Evolutionary conservation across 306 rosid species (phyloP).

Genomic region (Fragaria nilgerrensis): DNA sequence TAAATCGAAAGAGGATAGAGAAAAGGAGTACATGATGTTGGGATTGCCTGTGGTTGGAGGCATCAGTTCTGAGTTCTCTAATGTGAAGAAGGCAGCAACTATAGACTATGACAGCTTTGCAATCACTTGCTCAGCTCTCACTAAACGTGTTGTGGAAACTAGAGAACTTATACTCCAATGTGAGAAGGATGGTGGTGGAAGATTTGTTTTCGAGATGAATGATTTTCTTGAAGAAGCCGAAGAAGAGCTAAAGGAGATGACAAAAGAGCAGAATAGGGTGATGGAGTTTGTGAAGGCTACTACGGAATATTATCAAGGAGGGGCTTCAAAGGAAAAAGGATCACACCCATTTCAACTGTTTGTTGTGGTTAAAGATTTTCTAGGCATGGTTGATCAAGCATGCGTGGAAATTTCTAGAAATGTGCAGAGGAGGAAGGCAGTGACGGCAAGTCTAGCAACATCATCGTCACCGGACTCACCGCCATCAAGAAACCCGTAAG

Average conservation of each 20-base stretch:
- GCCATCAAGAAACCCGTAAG: constrained; percentile 22
- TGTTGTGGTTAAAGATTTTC: constrained; percentile 75
- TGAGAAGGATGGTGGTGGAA: constrained; percentile 45
- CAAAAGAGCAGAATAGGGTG: constrained; percentile 50
- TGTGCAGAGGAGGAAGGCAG: constrained; percentile 53
- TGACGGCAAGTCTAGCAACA: constrained; percentile 30
- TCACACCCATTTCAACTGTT: constrained; percentile 65
- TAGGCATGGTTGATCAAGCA: constrained; percentile 81
- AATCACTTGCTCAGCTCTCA: constrained; percentile 45
- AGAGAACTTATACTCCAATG: constrained; percentile 38
- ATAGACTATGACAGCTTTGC: constrained; percentile 55
- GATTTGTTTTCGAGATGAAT: constrained; percentile 66
- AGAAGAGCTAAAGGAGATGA: constrained; percentile 49
- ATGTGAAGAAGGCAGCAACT: constrained; percentile 70
- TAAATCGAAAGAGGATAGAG: constrained; percentile 49
- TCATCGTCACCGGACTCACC: constrained; percentile 27
- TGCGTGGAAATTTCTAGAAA: constrained; percentile 75
- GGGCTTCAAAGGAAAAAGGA: constrained; percentile 54
- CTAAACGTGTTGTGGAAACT: constrained; percentile 38
- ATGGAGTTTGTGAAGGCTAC: constrained; percentile 65
- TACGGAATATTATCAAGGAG: constrained; percentile 71
- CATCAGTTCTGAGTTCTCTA: constrained; percentile 73
- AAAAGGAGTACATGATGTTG: constrained; percentile 59
- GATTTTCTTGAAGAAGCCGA: constrained; percentile 59
- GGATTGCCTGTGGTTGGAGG: constrained; percentile 95